phyloP scores from a whole-genome alignment of 345 rosid genomes.

The Ceriops zippeliana region DNA sequence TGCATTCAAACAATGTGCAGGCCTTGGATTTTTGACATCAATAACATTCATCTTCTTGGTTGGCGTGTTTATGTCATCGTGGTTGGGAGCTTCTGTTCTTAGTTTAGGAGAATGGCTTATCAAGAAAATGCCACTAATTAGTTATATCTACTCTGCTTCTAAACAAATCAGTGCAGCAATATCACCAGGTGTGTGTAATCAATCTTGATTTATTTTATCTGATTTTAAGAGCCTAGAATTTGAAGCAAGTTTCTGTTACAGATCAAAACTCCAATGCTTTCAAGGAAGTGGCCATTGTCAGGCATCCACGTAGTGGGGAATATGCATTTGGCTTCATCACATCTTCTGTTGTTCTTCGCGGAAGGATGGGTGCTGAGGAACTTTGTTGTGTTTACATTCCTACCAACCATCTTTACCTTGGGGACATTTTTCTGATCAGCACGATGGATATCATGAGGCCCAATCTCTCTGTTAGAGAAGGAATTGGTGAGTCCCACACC shows the following conservation, averaged over 20 bases:
- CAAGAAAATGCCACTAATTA: slow-evolving; percentile 68
- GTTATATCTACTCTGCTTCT: slow-evolving; percentile 73
- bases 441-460: slow-evolving; percentile 62
- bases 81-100: slow-evolving; percentile 77
- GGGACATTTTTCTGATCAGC: slow-evolving; percentile 59
- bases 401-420: slow-evolving; percentile 64
- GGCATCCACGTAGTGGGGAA: slow-evolving; percentile 65
- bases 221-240: background rate
- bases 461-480: slow-evolving; percentile 61
- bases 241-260: slow-evolving; percentile 19
- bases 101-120: slow-evolving; percentile 71
- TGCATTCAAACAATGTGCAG: slow-evolving; percentile 24
- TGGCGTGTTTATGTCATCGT: slow-evolving; percentile 73
- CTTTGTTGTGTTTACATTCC: slow-evolving; percentile 67
- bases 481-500: slow-evolving; percentile 40
- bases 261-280: slow-evolving; percentile 71
- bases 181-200: slow-evolving; percentile 47
- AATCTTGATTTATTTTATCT: slow-evolving; percentile 5
- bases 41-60: slow-evolving; percentile 65
- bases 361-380: slow-evolving; percentile 50
- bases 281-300: slow-evolving; percentile 73
- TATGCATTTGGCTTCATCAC: slow-evolving; percentile 69
- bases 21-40: slow-evolving; percentile 74
- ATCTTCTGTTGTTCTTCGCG: slow-evolving; percentile 54
- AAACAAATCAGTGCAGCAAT: slow-evolving; percentile 78